Conservation (phyloP, 768 basidiomycete genomes). For the Russula sp. region DNA sequence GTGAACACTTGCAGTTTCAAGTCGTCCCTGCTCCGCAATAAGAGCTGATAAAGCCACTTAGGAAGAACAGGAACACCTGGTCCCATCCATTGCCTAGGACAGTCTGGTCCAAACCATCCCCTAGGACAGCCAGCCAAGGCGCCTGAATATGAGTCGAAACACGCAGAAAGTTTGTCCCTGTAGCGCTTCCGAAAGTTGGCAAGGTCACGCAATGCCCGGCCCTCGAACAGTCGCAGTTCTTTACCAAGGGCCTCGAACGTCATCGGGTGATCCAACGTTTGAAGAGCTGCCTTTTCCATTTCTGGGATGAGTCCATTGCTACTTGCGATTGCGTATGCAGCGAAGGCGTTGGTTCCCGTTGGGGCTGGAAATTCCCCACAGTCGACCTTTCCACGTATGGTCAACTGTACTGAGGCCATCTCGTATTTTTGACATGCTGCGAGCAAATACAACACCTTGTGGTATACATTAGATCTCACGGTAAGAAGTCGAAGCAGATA, state of each 20-base stretch:
- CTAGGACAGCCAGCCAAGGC: too few species aligned
- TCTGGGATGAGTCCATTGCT: neutral
- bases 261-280: neutral
- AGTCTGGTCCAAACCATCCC: too few species aligned
- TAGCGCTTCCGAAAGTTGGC: neutral
- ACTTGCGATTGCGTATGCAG: neutral
- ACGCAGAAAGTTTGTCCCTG: neutral
- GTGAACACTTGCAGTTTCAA: neutral
- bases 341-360: neutral
- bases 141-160: neutral
- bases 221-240: neutral
- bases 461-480: too few species aligned
- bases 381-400: neutral
- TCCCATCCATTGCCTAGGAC: too few species aligned
- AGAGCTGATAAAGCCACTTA: neutral
- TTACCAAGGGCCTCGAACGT: neutral
- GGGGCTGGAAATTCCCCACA: neutral
- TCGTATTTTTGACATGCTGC: neutral
- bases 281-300: neutral
- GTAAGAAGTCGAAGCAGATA: too few species aligned
- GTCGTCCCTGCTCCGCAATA: neutral
- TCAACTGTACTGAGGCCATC: neutral
- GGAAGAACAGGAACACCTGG: neutral
- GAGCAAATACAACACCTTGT: neutral
- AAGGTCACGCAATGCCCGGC: neutral